These are phyloP conservation scores for Solanum chaucha DNA, from an alignment of 257 asterid genomes.

Conservation along the genomic window DNA sequence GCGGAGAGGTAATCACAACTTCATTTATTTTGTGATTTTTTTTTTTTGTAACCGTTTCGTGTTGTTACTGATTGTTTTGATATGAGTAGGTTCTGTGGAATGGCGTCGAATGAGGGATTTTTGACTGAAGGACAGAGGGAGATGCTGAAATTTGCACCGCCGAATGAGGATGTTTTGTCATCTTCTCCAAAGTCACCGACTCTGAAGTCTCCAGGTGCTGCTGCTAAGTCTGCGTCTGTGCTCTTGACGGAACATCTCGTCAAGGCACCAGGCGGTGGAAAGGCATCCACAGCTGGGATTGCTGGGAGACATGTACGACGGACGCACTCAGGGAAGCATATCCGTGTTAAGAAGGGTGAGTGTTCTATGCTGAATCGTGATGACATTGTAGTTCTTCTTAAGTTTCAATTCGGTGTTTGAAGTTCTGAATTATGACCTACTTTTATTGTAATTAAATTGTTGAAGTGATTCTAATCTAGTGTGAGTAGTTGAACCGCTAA, in stretches of 20 bases:
- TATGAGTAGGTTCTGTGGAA: conserved; percentile 19
- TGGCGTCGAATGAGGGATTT: conserved; percentile 80
- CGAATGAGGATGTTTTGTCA: conserved; percentile 60
- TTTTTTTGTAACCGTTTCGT: neutral
- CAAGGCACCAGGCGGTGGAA: conserved; percentile 67
- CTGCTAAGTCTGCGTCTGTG: conserved; percentile 9
- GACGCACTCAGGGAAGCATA: conserved; percentile 66
- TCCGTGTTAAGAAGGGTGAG: conserved; percentile 81
- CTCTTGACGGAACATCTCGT: conserved; percentile 46
- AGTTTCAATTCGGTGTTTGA: neutral
- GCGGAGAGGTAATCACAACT: conserved; percentile 16
- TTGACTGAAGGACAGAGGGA: conserved; percentile 87
- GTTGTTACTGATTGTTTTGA: neutral
- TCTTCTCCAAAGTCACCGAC: conserved; percentile 57
- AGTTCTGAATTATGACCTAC: neutral
- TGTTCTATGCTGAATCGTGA: neutral
- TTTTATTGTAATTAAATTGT: neutral
- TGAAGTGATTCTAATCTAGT: neutral
- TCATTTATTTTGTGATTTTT: neutral
- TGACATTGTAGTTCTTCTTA: neutral
- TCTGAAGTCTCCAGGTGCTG: conserved; percentile 36
- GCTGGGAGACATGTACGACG: conserved; percentile 67
- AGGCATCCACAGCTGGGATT: conserved; percentile 46
- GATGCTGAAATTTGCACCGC: conserved; percentile 63
- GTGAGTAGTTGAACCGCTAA: neutral